Base-by-base conservation (phyloP, 179 eudicot species). In the Heliamphora ciliata region DNA sequence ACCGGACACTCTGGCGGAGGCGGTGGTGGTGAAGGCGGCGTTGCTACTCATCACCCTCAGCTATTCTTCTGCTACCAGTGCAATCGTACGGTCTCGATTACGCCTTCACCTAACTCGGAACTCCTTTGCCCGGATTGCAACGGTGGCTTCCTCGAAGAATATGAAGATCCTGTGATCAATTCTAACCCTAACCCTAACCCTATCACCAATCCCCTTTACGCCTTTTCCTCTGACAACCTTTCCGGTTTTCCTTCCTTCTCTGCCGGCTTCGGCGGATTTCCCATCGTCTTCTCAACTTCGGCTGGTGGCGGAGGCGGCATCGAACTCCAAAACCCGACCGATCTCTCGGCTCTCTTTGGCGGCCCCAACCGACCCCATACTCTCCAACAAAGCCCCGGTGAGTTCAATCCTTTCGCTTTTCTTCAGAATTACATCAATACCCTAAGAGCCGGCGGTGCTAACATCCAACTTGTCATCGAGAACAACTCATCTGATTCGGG, bases 111-210 rank as follows among this genome's bases (percentile, higher is more conserved):
- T 0, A 65, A 84, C 80, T 77, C 87, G 47, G 90, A 90, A 17
- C 87, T 91, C 44, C 6, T 72, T 67, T 91, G 97, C 85, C 92
- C 94, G 10, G 58, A 76, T 69, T 93, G 97, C 82, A 80, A 87
- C 76, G 93, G 93, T 80, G 89, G 89, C 3, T 92, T 92, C 78
- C 84, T 92, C 2, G 97, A 93, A 82, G 93, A 91, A 87, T 84
- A 60, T 68, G 90, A 89, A 78, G 82, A 54, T 84, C 90, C 51
- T 44, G 77, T 8, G 1, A 54, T 4, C 58, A 31, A 13, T 10
- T 52, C 78, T 66, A 61, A 79, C 83, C 81, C 87, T 70, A 77
- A 71, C 79, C 79, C 85, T 78, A 74, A 65, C 79, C 80, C 86
- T 78, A 18, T 24, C 4, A 74, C 80, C 74, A 18, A 66, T 58